Evolutionary conservation across 2,329 filamentous ascomycete species (phyloP).

Genomic region (Sarocladiaceae sp.): DNA sequence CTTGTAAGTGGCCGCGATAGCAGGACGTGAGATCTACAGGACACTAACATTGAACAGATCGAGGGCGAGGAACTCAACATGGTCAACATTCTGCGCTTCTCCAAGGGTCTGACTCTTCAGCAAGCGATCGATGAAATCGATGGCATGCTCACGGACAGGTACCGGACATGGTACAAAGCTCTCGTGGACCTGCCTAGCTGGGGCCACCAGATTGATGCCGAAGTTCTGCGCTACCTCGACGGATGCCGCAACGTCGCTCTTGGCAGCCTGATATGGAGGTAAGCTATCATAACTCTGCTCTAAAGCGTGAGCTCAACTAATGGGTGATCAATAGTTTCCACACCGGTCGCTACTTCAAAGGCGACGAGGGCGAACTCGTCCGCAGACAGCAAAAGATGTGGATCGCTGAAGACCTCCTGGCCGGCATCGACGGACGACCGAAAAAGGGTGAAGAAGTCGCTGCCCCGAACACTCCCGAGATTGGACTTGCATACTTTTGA

Average conservation of each 20-base stretch:
- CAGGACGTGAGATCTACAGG: too few species aligned
- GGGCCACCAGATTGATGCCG: conserved; percentile 1
- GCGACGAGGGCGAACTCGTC: neutral
- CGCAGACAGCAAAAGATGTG: conserved; percentile 3
- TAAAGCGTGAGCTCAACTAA: too few species aligned
- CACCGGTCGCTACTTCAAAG: conserved; percentile 6
- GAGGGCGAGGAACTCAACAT: conserved; percentile 8
- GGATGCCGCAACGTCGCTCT: conserved; percentile 3
- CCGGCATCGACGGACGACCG: conserved; percentile 4
- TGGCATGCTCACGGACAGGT: conserved; percentile 5
- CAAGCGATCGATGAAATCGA: conserved; percentile 5
- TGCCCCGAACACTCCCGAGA: neutral
- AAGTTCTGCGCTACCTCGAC: conserved; percentile 5
- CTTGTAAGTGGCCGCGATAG: neutral
- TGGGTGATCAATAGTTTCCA: neutral
- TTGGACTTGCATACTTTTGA: neutral
- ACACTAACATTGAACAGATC: neutral
- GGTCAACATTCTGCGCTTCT: conserved; percentile 5
- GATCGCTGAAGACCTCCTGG: conserved; percentile 1
- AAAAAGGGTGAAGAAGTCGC: neutral
- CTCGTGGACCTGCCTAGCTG: conserved; percentile 6
- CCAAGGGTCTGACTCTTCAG: conserved; percentile 4
- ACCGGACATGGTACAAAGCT: conserved; percentile 3
- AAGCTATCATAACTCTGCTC: neutral
- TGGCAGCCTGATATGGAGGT: conserved; percentile 7